phyloP scores from a whole-genome alignment of 2,329 filamentous ascomycete species.

The Aureobasidium leucospermi region DNA sequence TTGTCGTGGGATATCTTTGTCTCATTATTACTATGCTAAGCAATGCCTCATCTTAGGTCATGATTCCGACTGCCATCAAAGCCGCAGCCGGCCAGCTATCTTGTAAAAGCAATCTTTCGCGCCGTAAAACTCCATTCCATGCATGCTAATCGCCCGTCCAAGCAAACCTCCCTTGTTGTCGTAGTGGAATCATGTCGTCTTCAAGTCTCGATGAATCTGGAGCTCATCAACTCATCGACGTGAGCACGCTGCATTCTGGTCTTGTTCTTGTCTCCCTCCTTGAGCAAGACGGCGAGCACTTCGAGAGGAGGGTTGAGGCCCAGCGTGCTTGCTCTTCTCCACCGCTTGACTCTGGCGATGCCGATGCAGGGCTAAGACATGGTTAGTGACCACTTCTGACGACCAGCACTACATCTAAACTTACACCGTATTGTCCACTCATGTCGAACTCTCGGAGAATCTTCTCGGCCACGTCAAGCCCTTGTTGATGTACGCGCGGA shows the following conservation, averaged over 20 bases:
- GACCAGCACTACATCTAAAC: constrained; percentile 30
- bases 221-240: constrained; percentile 59
- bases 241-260: constrained; percentile 58
- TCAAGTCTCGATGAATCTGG: constrained; percentile 34
- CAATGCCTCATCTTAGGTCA: not conserved
- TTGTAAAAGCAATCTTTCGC: not conserved
- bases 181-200: not conserved
- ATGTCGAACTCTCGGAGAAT: constrained; percentile 88
- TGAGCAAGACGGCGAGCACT: constrained; percentile 75
- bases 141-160: not conserved
- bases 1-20: not conserved
- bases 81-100: not conserved
- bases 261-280: constrained; percentile 55
- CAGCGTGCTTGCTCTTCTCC: constrained; percentile 78
- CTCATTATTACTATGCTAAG: not conserved
- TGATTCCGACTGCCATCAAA: not conserved
- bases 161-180: not conserved
- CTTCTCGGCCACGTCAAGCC: constrained; percentile 68
- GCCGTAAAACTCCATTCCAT: not conserved
- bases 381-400: not conserved
- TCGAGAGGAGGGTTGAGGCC: constrained; percentile 83
- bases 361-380: constrained; percentile 74
- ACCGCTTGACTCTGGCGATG: constrained; percentile 71
- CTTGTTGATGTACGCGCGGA: constrained; percentile 69
- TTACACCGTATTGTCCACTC: constrained; percentile 82